A percentile compares a stretch with the other conserved stretches of the same genome.
These are phyloP conservation scores for Lyophyllum shimeji DNA, from an alignment of 768 basidiomycete species.

Conservation along the genomic window DNA sequence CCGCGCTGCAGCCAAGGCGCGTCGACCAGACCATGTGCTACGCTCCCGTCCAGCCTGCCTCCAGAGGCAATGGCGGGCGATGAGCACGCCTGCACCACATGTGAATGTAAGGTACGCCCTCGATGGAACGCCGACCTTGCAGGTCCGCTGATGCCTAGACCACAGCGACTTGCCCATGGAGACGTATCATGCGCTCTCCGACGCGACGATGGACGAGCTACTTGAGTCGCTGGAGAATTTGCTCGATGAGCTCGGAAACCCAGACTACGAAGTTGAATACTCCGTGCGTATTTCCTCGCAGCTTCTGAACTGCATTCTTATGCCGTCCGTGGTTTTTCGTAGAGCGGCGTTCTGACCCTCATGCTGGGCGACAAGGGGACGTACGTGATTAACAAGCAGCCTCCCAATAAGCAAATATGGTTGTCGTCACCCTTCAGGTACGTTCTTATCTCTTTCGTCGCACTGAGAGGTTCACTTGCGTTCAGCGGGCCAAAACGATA, in stretches of 20 bases:
- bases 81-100: slow-evolving; percentile 58
- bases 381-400: slow-evolving; percentile 97
- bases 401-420: slow-evolving; percentile 98
- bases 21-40: neutral
- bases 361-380: slow-evolving; percentile 74
- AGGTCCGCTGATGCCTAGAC: neutral
- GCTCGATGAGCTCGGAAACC: slow-evolving; percentile 56
- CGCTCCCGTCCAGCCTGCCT: neutral
- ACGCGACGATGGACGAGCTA: slow-evolving; percentile 73
- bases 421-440: slow-evolving; percentile 87
- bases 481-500: slow-evolving; percentile 90
- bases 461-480: neutral
- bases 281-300: slow-evolving; percentile 48
- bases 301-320: neutral
- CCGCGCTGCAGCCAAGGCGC: neutral
- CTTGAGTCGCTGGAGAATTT: slow-evolving; percentile 74
- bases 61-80: slow-evolving; percentile 26
- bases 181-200: slow-evolving; percentile 70
- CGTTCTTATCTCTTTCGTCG: slow-evolving; percentile 15
- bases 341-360: slow-evolving; percentile 93
- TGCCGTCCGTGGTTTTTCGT: neutral
- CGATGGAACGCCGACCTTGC: neutral
- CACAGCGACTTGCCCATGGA: slow-evolving; percentile 51
- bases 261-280: slow-evolving; percentile 83
- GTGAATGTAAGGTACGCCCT: slow-evolving; percentile 49